Base-by-base conservation (phyloP, 2,329 filamentous ascomycete species). In the Sphaerulina vaccinii region DNA sequence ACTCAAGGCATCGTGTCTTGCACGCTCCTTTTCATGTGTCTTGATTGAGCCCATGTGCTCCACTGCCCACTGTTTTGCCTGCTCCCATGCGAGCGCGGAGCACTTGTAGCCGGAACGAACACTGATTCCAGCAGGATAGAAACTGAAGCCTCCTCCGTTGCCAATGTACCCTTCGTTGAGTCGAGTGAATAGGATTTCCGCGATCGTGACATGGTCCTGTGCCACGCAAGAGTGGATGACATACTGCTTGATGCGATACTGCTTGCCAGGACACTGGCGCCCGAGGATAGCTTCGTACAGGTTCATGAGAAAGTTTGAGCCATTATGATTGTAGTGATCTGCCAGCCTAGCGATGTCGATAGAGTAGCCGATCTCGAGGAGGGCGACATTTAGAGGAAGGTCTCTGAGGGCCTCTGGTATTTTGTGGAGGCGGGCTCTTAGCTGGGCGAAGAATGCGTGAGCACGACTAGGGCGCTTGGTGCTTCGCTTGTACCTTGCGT, bases 261-360 rank as follows among this genome's bases (percentile, higher is more conserved):
- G n/a, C 21, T n/a, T 40, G 16, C 18, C 22, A 29, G 35, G 27
- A 13, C 35, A 15, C 19, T 27, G n/a, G 29, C 6, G 9, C 8
- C n/a, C 21, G 18, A 16, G 36, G 10, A 40, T 18, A 21, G 45
- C 45, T 16, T 49, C 13, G 21, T 40, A 40, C 5, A 49, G 22
- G 29, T 49, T 49, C 45, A 49, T 48, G 19, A 48, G 32, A 24
- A 48, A 48, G 22, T 48, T 48, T 21, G 44, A 48, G 16, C n/a
- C 19, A 8, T 23, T 7, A 19, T 48, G 33, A n/a, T 39, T 16
- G 16, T 18, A 18, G 19, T 49, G 45, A 9, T 32, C 10, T 22
- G 32, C 16, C 10, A 49, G 18, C 9, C 45, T 19, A 18, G 23
- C 7, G 10, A 49, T 32, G 13, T 39, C 15, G 21, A 27, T n/a